Percentiles rank a stretch among this genome's conserved stretches.
phyloP scores from a whole-genome alignment of 1,139 yeast species.

The Chernovozyma aurita region DNA sequence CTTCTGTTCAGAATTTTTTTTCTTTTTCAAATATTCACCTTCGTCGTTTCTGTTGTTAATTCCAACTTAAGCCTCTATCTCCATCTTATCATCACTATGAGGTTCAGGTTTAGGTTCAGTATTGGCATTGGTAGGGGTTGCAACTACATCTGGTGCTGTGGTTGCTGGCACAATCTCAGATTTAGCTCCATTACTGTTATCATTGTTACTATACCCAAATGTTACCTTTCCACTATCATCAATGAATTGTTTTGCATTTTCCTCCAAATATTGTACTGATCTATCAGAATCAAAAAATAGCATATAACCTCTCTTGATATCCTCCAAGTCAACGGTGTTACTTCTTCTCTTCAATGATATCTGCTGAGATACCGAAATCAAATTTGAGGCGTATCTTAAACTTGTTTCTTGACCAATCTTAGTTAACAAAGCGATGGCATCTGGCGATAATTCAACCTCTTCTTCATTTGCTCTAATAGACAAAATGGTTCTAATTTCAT shows the following conservation, averaged over 20 bases:
- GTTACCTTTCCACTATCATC: conserved; percentile 67
- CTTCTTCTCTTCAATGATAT: conserved; percentile 79
- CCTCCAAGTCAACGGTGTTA: conserved; percentile 66
- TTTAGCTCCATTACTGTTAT: conserved; percentile 3
- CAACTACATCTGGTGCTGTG: too few species aligned
- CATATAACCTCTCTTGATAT: conserved; percentile 82
- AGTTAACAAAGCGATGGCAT: conserved; percentile 84
- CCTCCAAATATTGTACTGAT: conserved; percentile 76
- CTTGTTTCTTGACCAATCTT: conserved; percentile 92
- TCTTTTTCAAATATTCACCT: too few species aligned
- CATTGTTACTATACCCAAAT: conserved; percentile 27
- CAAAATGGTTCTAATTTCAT: conserved; percentile 81
- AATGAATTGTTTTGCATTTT: conserved; percentile 62
- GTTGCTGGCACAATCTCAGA: conserved; percentile 10
- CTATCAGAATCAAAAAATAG: conserved; percentile 85
- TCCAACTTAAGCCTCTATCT: conserved; percentile 26
- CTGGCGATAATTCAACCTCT: conserved; percentile 79
- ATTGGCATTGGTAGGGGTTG: too few species aligned
- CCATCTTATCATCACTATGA: conserved; percentile 41
- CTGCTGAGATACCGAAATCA: conserved; percentile 85
- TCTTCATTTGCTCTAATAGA: conserved; percentile 94
- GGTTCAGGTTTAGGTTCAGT: conserved; percentile 6
- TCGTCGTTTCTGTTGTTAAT: not conserved
- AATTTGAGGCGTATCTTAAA: conserved; percentile 87
- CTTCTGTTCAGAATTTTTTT: not conserved